Conservation (phyloP, 148 eudicot species). For the Chenopodium suecicum region DNA sequence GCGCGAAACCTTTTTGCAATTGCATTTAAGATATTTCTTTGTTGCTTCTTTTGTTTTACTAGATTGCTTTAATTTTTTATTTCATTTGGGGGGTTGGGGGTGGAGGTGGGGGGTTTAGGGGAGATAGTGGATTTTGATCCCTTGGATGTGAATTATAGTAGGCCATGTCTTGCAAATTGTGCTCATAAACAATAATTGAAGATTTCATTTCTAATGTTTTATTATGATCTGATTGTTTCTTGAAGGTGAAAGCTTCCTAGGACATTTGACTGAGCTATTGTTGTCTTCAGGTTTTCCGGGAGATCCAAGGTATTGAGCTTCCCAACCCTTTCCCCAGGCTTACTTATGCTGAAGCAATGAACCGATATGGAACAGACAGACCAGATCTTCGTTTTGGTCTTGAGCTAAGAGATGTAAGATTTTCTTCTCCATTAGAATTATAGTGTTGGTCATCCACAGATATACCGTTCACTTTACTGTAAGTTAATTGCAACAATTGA, state of each 20-base stretch:
- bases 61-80: background rate
- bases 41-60: background rate
- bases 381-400: conserved; percentile 95
- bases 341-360: conserved; percentile 92
- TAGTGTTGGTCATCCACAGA: background rate
- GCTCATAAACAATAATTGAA: background rate
- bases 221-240: background rate
- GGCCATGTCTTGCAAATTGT: background rate
- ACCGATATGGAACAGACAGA: conserved; percentile 91
- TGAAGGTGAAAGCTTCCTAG: background rate
- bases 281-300: conserved; percentile 78
- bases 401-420: conserved; percentile 79
- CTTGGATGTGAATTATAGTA: background rate
- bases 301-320: conserved; percentile 82
- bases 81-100: background rate
- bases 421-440: conserved; percentile 5
- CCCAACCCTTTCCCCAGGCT: conserved; percentile 94
- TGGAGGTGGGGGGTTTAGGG: too few relatives aligned
- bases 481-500: background rate
- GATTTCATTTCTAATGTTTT: background rate
- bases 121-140: too few relatives aligned
- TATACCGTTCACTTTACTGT: background rate
- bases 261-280: conserved; percentile 1
- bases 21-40: background rate
- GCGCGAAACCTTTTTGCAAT: background rate